Base-by-base conservation (phyloP, 306 rosid species). In the Quercus parvula region DNA sequence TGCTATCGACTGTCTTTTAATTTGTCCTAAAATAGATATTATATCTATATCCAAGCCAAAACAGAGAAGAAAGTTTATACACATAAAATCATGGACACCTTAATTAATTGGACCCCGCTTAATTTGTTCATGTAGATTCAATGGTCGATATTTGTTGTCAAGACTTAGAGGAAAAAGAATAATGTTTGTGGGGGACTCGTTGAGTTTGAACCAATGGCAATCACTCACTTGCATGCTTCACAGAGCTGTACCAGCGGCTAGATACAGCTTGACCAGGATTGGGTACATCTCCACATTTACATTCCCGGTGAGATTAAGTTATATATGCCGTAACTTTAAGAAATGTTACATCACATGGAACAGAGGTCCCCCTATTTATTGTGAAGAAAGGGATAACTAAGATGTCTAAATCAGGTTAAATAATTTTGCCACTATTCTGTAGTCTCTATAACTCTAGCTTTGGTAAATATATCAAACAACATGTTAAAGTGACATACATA, bases 201-300 rank as follows among this genome's bases (percentile, higher is more conserved):
- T 90, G 88, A 88, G 92, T 61, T 82, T 88, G 79, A 90, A 90
- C 76, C 94, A 90, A 67, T 88, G 94, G 94, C 92, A 85, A 73
- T 88, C 92, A 81, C 92, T 91, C 70, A 78, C 85, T 68, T 87
- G 92, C 83, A 78, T 89, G 91, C 78, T 89, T 52, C 86, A 85
- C 52, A 78, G 25, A n/a, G 70, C 83, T 56, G 84, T 62, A 18
- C 89, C 90, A 62, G 75, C 74, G 7, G 76, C 83, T 3, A 56
- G 77, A 0, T 87, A 89, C 80, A 75, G 80, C 55, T 72, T 67
- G 15, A 2, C 25, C 0, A 87, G 79, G 31, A 79, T 1, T 2
- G 83, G 85, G 22, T 73, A 0, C 49, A 57, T 89, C 72, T 89
- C 88, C 33, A 84, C 72, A 15, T 83, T 89, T 83, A 81, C 82